A percentile compares a stretch with the other conserved stretches of the same genome.
Conservation (phyloP, 2,329 filamentous ascomycete genomes). For the Aspergillus sp. region DNA sequence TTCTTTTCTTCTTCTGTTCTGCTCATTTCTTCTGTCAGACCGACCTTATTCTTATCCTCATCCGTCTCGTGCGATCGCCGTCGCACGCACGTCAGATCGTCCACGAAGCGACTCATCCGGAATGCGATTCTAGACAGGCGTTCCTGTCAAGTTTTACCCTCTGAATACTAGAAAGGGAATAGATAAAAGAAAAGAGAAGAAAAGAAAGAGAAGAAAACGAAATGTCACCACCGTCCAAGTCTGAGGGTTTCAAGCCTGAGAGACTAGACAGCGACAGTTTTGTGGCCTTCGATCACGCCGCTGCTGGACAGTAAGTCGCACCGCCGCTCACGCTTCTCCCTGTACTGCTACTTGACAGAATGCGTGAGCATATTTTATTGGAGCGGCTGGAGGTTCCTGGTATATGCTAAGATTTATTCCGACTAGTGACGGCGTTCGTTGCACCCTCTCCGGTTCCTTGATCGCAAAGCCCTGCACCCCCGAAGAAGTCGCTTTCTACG, state of each 20-base stretch:
- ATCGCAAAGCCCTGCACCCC: constrained; percentile 91
- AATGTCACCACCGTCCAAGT: constrained; percentile 27
- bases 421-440: constrained; percentile 77
- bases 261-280: constrained; percentile 33
- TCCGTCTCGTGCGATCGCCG: background rate
- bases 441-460: constrained; percentile 70
- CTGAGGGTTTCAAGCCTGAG: constrained; percentile 25
- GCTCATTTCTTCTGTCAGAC: background rate
- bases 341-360: no score
- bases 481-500: constrained; percentile 83
- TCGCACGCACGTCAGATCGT: background rate
- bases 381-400: no score
- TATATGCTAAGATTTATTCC: constrained; percentile 1
- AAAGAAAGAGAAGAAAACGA: constrained; percentile 2
- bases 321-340: background rate
- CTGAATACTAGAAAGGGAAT: background rate
- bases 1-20: background rate
- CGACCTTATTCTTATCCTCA: background rate
- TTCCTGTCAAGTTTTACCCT: background rate
- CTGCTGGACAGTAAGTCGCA: constrained; percentile 42
- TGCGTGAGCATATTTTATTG: no score
- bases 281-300: constrained; percentile 39
- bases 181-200: background rate
- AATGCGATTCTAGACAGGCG: constrained; percentile 7
- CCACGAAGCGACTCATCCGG: constrained; percentile 9